These are phyloP conservation scores for Aeminium ludgeri DNA, from an alignment of 495 filamentous ascomycete genomes.

Conservation along the genomic window DNA sequence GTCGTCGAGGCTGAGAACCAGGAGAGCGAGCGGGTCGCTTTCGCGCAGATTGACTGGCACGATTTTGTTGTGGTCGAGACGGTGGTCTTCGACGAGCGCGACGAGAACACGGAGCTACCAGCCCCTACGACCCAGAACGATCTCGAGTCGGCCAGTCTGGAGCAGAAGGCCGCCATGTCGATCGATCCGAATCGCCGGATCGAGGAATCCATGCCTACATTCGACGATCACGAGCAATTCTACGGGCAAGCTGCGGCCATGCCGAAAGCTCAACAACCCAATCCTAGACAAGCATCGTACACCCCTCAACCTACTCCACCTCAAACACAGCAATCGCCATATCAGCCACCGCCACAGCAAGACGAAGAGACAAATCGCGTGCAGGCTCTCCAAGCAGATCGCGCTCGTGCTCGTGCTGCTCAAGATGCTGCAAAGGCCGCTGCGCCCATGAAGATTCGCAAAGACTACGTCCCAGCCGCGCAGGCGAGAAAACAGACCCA, in stretches of 20 bases:
- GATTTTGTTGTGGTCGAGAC: slow-evolving; percentile 95
- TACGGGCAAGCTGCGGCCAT: slow-evolving; percentile 1
- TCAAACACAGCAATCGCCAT: slow-evolving; percentile 11
- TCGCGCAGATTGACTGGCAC: slow-evolving; percentile 92
- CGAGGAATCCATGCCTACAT: slow-evolving; percentile 86
- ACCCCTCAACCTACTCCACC: slow-evolving; percentile 11
- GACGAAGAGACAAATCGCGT: slow-evolving; percentile 53
- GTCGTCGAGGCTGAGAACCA: slow-evolving; percentile 75
- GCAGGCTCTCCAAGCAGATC: slow-evolving; percentile 49
- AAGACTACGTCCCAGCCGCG: slow-evolving; percentile 78
- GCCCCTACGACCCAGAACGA: slow-evolving; percentile 78
- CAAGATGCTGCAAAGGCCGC: slow-evolving; percentile 50
- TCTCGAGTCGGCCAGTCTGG: slow-evolving; percentile 79
- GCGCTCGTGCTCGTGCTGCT: slow-evolving; percentile 55
- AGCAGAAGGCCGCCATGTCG: slow-evolving; percentile 83
- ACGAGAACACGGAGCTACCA: slow-evolving; percentile 73
- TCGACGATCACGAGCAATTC: slow-evolving; percentile 29
- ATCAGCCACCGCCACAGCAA: slow-evolving; percentile 19
- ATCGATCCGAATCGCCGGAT: slow-evolving; percentile 63
- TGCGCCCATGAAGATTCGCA: slow-evolving; percentile 79
- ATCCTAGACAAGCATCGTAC: slow-evolving; percentile 20
- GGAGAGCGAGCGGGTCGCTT: slow-evolving; percentile 67
- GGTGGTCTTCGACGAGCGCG: slow-evolving; percentile 77
- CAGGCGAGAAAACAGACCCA: slow-evolving; percentile 40
- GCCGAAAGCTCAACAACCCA: slow-evolving; percentile 4